Conservation (phyloP, 108 stramenopile species). For the Craspedostauros australis region DNA sequence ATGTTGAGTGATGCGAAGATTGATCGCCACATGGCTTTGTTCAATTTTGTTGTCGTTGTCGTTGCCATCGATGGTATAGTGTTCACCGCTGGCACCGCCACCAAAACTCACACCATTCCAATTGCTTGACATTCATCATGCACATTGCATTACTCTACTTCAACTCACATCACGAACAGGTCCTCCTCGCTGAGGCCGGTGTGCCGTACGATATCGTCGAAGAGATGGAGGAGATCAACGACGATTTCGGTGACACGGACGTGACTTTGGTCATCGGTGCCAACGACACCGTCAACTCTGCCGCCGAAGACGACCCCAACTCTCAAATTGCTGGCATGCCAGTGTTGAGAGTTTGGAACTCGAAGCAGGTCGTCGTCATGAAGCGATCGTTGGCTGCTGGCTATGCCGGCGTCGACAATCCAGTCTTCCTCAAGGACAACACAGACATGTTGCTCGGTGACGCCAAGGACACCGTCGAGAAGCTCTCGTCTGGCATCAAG, state of each 20-base stretch:
- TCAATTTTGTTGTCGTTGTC: no score
- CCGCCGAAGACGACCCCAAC: constrained; percentile 97
- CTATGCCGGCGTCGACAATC: constrained; percentile 99
- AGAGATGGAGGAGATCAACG: constrained; percentile 98
- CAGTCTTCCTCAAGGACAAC: constrained; percentile 97
- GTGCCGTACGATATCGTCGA: constrained; percentile 99
- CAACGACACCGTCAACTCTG: constrained; percentile 97
- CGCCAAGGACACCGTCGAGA: constrained; percentile 92
- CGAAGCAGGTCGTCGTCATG: constrained; percentile 98
- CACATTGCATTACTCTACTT: no score
- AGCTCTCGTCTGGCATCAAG: constrained; percentile 78
- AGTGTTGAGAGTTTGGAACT: constrained; percentile 95
- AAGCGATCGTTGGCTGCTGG: constrained; percentile 96
- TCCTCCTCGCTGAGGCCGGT: constrained; percentile 97
- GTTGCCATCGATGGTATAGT: no score
- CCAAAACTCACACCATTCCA: no score
- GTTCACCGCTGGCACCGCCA: no score
- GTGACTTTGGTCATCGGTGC: constrained; percentile 95
- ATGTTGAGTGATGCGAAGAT: no score
- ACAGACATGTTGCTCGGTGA: constrained; percentile 97
- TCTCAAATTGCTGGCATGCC: constrained; percentile 95
- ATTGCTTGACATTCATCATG: no score
- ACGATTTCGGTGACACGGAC: constrained; percentile 91
- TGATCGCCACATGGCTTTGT: no score
- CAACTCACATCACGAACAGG: neutral